Evolutionary conservation across 257 asterid species (phyloP), one percentile per base, ranked within the genome.

Genomic region (Salvia hispanica): DNA sequence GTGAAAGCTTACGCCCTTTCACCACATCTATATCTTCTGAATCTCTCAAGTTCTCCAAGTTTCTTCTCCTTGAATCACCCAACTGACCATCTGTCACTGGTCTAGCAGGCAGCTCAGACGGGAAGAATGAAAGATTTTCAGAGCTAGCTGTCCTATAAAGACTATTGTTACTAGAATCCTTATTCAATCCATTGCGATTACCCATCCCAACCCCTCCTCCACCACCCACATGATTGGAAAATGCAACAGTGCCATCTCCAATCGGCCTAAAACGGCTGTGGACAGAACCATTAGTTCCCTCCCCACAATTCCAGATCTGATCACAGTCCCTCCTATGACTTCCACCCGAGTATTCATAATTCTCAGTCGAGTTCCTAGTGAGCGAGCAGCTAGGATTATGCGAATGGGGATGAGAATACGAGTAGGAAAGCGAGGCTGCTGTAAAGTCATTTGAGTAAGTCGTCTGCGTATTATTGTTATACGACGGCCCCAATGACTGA

Each of bases 361-460:
- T 83, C 76, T 88, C 95, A 0, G 92, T 78, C 4, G 95, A 90
- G 74, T 88, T 90, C 53, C 81, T 77, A 5, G 96, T 86, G 21
- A 90, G 86, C 0, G 97, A 94, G 86, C 96, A 94, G 76, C 99
- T 91, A 9, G 88, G 95, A 66, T 94, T 94, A 76, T 94, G 99
- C 0, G 96, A 88, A 48, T 62, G 72, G 2, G 81, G 92, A 58
- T 86, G 95, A 6, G 98, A 93, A 78, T 84, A 70, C 1, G 91
- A 82, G 66, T 87, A 82, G 0, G 98, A 89, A 71, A 88, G 77
- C 0, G 96, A 90, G 40, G 86, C 96, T 0, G 88, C 89, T 0
- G 97, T 83, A 79, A 85, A 92, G 82, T 91, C 97, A 77, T 83
- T 91, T 0, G 97, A 91, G 71, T 75, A 88, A 0, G 96, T 83